Base-by-base conservation (phyloP, 345 rosid species). In the Lumnitzera racemosa region DNA sequence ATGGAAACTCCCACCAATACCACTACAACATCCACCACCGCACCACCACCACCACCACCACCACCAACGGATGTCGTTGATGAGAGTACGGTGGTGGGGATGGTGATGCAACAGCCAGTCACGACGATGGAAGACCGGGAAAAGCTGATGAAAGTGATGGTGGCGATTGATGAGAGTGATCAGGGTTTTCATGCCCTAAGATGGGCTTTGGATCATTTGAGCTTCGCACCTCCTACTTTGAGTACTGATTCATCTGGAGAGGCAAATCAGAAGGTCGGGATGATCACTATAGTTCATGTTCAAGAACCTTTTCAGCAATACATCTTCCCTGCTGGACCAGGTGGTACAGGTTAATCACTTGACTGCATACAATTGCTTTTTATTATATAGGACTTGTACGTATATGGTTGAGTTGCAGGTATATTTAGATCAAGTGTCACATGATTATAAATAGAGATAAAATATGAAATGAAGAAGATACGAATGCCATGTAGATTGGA, bases 141-240 rank as follows among this genome's bases (percentile, higher is more conserved):
- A 31, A 72, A 71, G 73, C 73, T 63, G 79, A 56, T 74, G 73
- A 80, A 66, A 31, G 78, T 83, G 49, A 68, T 81, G 83, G 81
- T 80, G 69, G 88, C 83, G 1, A 24, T 83, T 12, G 94, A 89
- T 46, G 89, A 82, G 43, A 86, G 90, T 70, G 83, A 75, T 17
- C 80, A 70, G 51, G 84, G 94, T 54, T 82, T 83, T 62, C 74
- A 80, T 50, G 90, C 87, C 13, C 79, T 89, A 36, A 70, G 75
- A 48, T 86, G 89, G 96, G 71, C 67, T 0, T 81, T 83, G 14
- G 80, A 82, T 25, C 60, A 79, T 53, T 70, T 84, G 15, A 52
- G 67, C 55, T 53, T 53, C 7, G 43, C 10, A 36, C 10, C 43
- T 36, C 43, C 43, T 36, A 36, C 43, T 36, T 36, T 9, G 43